Evolutionary conservation across 306 rosid genomes (phyloP).

Genomic region (Inga leiocalycina): DNA sequence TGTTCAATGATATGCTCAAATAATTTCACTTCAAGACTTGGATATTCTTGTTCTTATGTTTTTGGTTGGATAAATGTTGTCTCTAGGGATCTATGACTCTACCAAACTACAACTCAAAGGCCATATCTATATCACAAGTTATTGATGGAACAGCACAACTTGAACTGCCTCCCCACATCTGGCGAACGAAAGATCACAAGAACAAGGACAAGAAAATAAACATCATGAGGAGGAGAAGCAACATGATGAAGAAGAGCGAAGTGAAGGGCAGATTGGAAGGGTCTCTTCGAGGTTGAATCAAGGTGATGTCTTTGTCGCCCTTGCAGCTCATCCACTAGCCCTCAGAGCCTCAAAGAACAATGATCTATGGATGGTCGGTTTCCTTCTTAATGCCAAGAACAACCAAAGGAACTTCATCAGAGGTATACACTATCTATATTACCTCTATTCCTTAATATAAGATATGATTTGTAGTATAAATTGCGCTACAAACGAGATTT

Average conservation of each 20-base stretch:
- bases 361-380: slow-evolving; percentile 24
- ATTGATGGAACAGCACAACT: slow-evolving; percentile 19
- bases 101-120: slow-evolving; percentile 25
- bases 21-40: no score
- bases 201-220: not conserved
- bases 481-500: no score
- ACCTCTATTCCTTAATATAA: no score
- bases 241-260: not conserved
- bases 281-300: slow-evolving; percentile 28
- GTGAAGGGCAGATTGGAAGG: slow-evolving; percentile 14
- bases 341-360: slow-evolving; percentile 23
- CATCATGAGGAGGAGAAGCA: not conserved
- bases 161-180: slow-evolving; percentile 23
- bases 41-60: no score
- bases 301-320: slow-evolving; percentile 39
- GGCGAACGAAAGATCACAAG: not conserved
- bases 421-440: slow-evolving; percentile 14
- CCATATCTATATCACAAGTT: slow-evolving; percentile 1
- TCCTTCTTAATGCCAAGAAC: slow-evolving; percentile 45
- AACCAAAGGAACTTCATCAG: slow-evolving; percentile 52
- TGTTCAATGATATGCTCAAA: no score
- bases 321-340: slow-evolving; percentile 44
- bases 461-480: no score
- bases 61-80: not conserved
- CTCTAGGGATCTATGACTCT: not conserved